Base-by-base conservation (phyloP, 305 asterid genomes). In the Stenogyne calaminthoides region DNA sequence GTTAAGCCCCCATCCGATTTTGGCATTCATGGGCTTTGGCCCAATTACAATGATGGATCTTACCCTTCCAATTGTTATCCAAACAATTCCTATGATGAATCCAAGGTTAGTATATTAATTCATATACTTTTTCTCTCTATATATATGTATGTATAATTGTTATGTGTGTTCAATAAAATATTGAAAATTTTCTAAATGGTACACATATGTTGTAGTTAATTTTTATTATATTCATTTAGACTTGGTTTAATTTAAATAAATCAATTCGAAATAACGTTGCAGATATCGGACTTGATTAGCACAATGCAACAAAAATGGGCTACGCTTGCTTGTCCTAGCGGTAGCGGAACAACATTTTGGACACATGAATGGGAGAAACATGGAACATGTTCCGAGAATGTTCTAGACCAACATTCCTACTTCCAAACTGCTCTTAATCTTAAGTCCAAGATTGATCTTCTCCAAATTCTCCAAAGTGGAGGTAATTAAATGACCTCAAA, bases 1-100 rank as follows among this genome's bases (percentile, higher is more conserved):
- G 97, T 19, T 92, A 88, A 87, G 66, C 98, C 98, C 0, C 85
- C 71, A 1, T 91, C 88, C 39, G 96, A 90, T 80, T 92, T 92
- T 73, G 72, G 91, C 67, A 87, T 92, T 32, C 98, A 90, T 73
- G 98, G 96, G 5, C 73, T 90, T 27, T 90, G 98, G 96, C 98
- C 98, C 0, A 90, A 92, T 70, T 86, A 87, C 67, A 55, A 83
- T 90, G 96, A 40, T 91, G 84, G 82, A 6, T 49, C 85, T 11
- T 86, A 82, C 69, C 98, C 98, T 8, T 79, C 84, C 7, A 82
- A 85, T 55, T 93, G 98, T 67, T 86, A 85, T 44, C 36, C 0
- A 3, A 72, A 10, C 77, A 76, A 63, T 34, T 29, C 82, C 14
- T 85, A 69, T 32, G 82, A 55, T 55, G 7, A 55, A 55, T 55